Evolutionary conservation across 2,329 filamentous ascomycete genomes (phyloP), one percentile per base, ranked within the genome.

Genomic region (Penicillium verrucosum): DNA sequence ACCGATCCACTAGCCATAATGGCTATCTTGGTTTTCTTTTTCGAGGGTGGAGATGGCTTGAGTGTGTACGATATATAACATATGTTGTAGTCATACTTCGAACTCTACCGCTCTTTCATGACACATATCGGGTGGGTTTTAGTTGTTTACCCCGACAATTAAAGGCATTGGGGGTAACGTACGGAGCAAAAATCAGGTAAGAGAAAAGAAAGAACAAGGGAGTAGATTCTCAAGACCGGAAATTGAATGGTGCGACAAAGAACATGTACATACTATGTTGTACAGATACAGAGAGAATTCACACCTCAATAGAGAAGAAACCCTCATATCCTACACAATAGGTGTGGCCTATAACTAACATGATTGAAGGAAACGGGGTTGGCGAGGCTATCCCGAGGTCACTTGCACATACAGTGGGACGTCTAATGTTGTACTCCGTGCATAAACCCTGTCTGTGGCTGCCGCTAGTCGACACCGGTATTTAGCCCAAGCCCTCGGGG

Each of bases 371-470:
- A 53, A 34, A 50, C 12, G 11, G 23, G 37, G 21, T 50, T 43
- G 21, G 38, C 38, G 29, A 54, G 36, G 36, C 23, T 27, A n/a
- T 18, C 25, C 34, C 7, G 18, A 48, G 25, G 53, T 51, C 53
- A 55, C 46, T 43, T 27, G 25, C 25, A 38, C 27, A 34, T 41
- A 44, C 32, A 34, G 47, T 42, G 36, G 18, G 18, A 23, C 16
- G 34, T 37, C 12, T n/a, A 16, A 23, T 30, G 34, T 40, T 37
- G 40, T 50, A 44, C 18, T 51, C 40, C 16, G 34, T 38, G 46
- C 25, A 40, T 38, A 34, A 55, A 16, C 53, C 40, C 46, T 44
- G 52, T 42, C 46, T 32, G 32, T 51, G 53, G 53, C 47, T 34
- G 36, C 32, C 47, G 40, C 53, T 45, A 56, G 40, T 36, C 14